Evolutionary conservation across 2,329 filamentous ascomycete species (phyloP), one percentile per base, ranked within the genome.

Genomic region (Talaromyces funiculosus): DNA sequence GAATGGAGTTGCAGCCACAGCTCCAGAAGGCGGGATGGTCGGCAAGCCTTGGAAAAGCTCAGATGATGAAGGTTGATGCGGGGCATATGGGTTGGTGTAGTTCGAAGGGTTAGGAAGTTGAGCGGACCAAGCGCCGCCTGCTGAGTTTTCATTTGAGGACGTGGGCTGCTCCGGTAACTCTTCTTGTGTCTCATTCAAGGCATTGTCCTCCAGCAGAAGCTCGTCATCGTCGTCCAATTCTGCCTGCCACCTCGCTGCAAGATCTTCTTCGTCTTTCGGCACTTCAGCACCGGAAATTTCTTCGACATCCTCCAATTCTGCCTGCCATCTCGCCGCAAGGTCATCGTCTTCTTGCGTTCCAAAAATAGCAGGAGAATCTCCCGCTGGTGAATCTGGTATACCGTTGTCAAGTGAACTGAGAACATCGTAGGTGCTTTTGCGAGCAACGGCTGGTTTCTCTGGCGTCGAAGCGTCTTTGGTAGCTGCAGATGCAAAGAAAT

Each of bases 191-290:
- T 62, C 42, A 67, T 73, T 62, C 64, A 69, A 61, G 63, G 67
- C 61, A 59, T 80, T 80, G 3, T 82, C 80, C 61, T 92, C 92
- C 6, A 96, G 87, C 9, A 97, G 78, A 62, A 97, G 89, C 0
- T 90, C 92, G 71, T 96, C 92, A 66, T 92, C 92, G 53, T 90
- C 88, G 14, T 79, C 90, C 67, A 97, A 84, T 45, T 90, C 90
- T 51, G 90, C 88, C 64, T 90, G 85, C 90, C 93, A 96, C 66
- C 90, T 87, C 18, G 89, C 89, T 49, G 89, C 88, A 42, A 94
- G 73, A 68, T 93, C 89, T 43, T 87, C 83, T 42, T 87, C 83
- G 6, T 82, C 75, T 18, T 69, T 62, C 20, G 51, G 35, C 33
- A 38, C 20, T 38, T 20, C 16, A 38, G 14, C 20, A n/a, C 22